Percentiles rank a stretch among this genome's conserved stretches.
These are phyloP conservation scores for Annulohypoxylon stygium DNA, from an alignment of 495 filamentous ascomycete genomes.

Conservation along the genomic window DNA sequence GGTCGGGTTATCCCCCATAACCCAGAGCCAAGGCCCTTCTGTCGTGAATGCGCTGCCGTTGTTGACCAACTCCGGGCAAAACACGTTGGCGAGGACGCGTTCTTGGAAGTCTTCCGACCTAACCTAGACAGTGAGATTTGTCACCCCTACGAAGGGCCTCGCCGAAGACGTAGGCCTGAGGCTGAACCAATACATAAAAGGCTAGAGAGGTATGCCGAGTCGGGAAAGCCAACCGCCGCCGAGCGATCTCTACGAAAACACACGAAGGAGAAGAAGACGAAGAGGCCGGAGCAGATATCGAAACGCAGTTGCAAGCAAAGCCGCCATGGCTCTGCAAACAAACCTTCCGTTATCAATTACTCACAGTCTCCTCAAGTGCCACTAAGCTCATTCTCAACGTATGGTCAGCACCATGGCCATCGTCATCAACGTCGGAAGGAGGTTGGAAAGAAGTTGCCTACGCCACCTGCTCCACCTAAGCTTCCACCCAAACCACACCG, in stretches of 20 bases:
- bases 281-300: not conserved
- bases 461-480: not conserved
- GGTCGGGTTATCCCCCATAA: constrained; percentile 44
- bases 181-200: constrained; percentile 10
- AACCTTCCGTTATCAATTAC: not conserved
- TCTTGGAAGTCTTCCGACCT: constrained; percentile 35
- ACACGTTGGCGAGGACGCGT: constrained; percentile 35
- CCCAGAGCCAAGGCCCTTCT: constrained; percentile 27
- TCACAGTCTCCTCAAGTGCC: constrained; percentile 23
- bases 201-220: not conserved
- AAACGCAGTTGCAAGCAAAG: not conserved
- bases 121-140: constrained; percentile 16
- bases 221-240: not conserved
- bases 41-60: constrained; percentile 35
- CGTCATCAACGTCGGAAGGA: not conserved
- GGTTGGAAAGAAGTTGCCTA: not conserved
- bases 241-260: not conserved
- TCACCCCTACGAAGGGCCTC: constrained; percentile 4
- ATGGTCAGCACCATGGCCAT: not conserved
- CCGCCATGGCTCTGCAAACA: not conserved
- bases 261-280: constrained; percentile 9
- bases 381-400: constrained; percentile 6
- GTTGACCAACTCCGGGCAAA: constrained; percentile 16
- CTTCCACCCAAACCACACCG: not conserved
- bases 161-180: constrained; percentile 14